These are phyloP conservation scores for Rosa persica DNA, from an alignment of 306 rosid genomes.

Conservation along the genomic window DNA sequence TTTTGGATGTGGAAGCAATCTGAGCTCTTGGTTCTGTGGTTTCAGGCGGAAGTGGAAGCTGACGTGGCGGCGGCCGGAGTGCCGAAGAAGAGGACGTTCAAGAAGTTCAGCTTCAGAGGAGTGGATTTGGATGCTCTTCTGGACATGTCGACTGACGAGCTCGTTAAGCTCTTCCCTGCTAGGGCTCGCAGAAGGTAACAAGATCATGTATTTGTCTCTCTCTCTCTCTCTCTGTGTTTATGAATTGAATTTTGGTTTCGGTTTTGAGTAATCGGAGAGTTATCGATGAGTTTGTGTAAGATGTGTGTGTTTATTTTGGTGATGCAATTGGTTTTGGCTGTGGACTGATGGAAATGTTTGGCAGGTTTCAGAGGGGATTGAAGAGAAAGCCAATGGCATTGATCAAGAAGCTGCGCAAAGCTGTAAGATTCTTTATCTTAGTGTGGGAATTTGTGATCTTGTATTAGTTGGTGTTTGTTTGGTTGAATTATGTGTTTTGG, in stretches of 20 bases:
- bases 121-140: slow-evolving; percentile 79
- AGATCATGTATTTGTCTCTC: background rate
- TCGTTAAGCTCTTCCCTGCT: slow-evolving; percentile 77
- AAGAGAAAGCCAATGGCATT: slow-evolving; percentile 91
- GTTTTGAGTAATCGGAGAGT: background rate
- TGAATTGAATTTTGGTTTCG: background rate
- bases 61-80: slow-evolving; percentile 54
- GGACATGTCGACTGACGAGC: slow-evolving; percentile 85
- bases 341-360: background rate
- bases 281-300: background rate
- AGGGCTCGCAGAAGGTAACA: slow-evolving; percentile 76
- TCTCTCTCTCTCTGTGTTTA: background rate
- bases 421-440: slow-evolving; percentile 37
- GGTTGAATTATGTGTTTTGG: background rate
- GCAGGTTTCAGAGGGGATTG: slow-evolving; percentile 86
- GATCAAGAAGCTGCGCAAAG: slow-evolving; percentile 91
- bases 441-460: background rate
- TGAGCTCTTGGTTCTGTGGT: background rate
- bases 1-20: background rate
- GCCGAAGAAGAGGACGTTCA: slow-evolving; percentile 86
- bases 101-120: slow-evolving; percentile 82
- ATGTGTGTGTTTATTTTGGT: background rate
- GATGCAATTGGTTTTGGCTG: background rate
- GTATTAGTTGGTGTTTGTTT: background rate
- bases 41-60: slow-evolving; percentile 59